Evolutionary conservation across 306 rosid species (phyloP).

Genomic region (Sicyos baderoa): DNA sequence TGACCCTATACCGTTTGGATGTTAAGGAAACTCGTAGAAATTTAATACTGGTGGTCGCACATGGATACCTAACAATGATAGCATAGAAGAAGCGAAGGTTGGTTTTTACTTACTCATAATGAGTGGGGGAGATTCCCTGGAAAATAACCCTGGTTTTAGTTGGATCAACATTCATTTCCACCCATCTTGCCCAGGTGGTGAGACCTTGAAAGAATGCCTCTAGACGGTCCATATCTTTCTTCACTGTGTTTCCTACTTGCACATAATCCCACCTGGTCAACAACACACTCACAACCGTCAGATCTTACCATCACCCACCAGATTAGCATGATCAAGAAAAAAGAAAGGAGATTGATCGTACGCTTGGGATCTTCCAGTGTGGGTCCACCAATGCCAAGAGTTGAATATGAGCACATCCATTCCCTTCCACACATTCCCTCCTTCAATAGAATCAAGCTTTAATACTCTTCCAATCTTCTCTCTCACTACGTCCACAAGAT

Average conservation of each 20-base stretch:
- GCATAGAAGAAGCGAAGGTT: no score
- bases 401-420: conserved; percentile 80
- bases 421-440: conserved; percentile 66
- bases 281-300: conserved; percentile 15
- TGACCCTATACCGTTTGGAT: no score
- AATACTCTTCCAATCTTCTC: conserved; percentile 59
- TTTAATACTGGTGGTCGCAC: not conserved
- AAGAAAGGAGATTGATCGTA: conserved; percentile 23
- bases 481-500: conserved; percentile 62
- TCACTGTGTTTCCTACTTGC: conserved; percentile 8
- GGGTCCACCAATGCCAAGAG: conserved; percentile 99
- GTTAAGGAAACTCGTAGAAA: no score
- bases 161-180: conserved; percentile 18
- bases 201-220: conserved; percentile 13
- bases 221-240: conserved; percentile 19
- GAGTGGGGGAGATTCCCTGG: conserved; percentile 22
- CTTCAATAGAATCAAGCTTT: conserved; percentile 47
- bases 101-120: conserved; percentile 12
- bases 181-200: conserved; percentile 21
- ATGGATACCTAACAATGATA: conserved; percentile 2
- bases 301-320: not conserved
- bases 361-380: conserved; percentile 66
- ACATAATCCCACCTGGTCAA: conserved; percentile 44
- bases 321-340: not conserved
- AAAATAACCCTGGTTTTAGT: conserved; percentile 13